Evolutionary conservation across 441 rosid genomes (phyloP).

Genomic region (Croton laevigatus): DNA sequence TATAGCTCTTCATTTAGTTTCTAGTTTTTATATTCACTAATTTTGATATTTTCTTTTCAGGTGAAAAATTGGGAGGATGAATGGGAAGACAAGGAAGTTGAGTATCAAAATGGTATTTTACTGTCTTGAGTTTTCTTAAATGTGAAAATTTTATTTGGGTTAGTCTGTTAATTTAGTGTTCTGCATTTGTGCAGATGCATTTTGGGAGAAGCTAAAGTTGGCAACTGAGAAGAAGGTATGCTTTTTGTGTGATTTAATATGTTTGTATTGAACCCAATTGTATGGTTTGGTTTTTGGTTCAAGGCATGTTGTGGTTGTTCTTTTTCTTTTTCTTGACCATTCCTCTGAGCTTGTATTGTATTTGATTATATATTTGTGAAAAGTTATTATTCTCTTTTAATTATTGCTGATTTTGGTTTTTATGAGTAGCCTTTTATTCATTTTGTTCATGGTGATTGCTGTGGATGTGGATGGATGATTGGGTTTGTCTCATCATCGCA

Average conservation of each 20-base stretch:
- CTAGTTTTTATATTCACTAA: constrained; percentile 1
- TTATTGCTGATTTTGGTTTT: background rate
- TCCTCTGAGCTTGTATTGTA: background rate
- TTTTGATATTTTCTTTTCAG: constrained; percentile 29
- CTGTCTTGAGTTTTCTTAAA: background rate
- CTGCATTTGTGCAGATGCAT: constrained; percentile 41
- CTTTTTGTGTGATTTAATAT: background rate
- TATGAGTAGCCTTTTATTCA: background rate
- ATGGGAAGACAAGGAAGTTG: constrained; percentile 28
- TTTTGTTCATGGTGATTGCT: background rate
- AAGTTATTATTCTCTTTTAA: background rate
- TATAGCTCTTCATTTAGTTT: background rate
- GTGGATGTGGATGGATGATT: background rate
- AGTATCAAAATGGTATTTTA: constrained; percentile 37
- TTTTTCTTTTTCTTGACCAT: background rate
- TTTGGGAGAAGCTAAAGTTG: constrained; percentile 71
- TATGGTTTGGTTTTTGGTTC: background rate
- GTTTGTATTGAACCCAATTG: background rate
- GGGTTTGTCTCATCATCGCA: background rate
- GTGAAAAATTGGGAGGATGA: constrained; percentile 53
- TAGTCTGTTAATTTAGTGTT: background rate
- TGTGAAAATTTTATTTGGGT: background rate
- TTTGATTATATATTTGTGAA: background rate
- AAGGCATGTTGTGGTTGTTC: background rate
- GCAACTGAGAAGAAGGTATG: constrained; percentile 65